Evolutionary conservation across 768 basidiomycete species (phyloP).

Genomic region (Amanita phalloides): DNA sequence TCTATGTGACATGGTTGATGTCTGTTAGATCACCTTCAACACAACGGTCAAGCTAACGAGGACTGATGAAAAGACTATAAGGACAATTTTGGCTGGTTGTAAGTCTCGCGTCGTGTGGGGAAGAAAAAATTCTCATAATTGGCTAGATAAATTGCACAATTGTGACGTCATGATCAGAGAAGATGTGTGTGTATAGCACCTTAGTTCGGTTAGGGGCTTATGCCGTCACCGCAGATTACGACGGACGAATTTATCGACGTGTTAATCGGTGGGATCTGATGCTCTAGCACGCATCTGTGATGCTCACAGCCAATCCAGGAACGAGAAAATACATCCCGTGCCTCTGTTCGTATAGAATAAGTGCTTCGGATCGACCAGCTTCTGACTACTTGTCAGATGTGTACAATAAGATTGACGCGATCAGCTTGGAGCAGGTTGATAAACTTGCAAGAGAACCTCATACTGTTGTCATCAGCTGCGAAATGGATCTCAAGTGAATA

Average conservation of each 20-base stretch:
- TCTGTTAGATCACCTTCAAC: slow-evolving; percentile 73
- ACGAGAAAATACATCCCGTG: slow-evolving; percentile 94
- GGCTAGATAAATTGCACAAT: slow-evolving; percentile 76
- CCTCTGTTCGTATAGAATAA: slow-evolving; percentile 50
- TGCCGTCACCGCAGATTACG: slow-evolving; percentile 51
- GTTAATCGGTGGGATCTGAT: slow-evolving; percentile 57
- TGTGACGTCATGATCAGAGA: slow-evolving; percentile 99
- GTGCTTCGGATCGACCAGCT: background rate
- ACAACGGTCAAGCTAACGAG: slow-evolving; percentile 88
- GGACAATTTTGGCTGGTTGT: slow-evolving; percentile 88
- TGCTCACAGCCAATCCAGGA: slow-evolving; percentile 28
- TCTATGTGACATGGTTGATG: slow-evolving; percentile 1
- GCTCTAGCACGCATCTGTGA: background rate
- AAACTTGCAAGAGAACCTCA: slow-evolving; percentile 73
- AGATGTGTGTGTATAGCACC: slow-evolving; percentile 48
- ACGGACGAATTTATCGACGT: slow-evolving; percentile 98
- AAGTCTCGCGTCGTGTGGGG: slow-evolving; percentile 14
- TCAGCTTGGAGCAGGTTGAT: slow-evolving; percentile 76
- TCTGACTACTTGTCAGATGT: slow-evolving; percentile 42
- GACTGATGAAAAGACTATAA: slow-evolving; percentile 91
- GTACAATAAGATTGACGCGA: slow-evolving; percentile 94
- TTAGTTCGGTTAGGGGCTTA: slow-evolving; percentile 5
- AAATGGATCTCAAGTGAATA: slow-evolving; percentile 80
- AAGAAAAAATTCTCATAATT: background rate
- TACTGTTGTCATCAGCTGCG: slow-evolving; percentile 93